These are phyloP conservation scores for Rasamsonia emersonii DNA, from an alignment of 2,329 filamentous ascomycete species.

Conservation along the genomic window DNA sequence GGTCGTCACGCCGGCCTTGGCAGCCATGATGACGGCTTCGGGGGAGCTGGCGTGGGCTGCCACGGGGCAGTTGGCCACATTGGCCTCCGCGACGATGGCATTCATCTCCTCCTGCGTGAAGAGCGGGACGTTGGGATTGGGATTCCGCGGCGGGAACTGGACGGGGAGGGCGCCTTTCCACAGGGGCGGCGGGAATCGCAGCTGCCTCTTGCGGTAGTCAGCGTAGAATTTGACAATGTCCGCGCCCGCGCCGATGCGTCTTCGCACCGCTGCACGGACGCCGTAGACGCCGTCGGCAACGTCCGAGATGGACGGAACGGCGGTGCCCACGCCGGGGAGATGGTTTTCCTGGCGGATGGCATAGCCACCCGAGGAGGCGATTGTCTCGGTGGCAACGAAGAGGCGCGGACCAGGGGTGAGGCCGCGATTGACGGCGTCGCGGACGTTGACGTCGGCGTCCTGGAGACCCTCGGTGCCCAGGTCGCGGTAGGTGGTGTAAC, in stretches of 20 bases:
- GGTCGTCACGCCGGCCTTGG: constrained; percentile 38
- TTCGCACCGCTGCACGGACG: constrained; percentile 2
- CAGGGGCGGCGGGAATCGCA: constrained; percentile 3
- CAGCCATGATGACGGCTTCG: constrained; percentile 39
- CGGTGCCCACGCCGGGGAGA: not conserved
- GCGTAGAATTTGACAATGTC: constrained; percentile 7
- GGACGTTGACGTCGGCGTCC: constrained; percentile 43
- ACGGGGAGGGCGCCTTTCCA: constrained; percentile 18
- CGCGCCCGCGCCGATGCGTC: constrained; percentile 5
- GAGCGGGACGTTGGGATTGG: constrained; percentile 37
- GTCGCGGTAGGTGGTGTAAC: constrained; percentile 53
- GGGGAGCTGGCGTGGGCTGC: constrained; percentile 36
- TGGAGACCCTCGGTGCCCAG: constrained; percentile 46
- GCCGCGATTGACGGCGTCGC: constrained; percentile 48
- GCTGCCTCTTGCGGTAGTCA: constrained; percentile 4
- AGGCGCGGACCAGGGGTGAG: constrained; percentile 47
- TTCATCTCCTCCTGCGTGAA: constrained; percentile 45
- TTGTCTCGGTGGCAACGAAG: constrained; percentile 45
- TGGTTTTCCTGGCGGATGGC: constrained; percentile 3
- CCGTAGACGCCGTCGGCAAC: constrained; percentile 2
- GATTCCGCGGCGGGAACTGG: constrained; percentile 28
- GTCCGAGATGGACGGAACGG: constrained; percentile 3
- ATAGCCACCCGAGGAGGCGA: constrained; percentile 3
- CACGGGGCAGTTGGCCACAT: constrained; percentile 33
- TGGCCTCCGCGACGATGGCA: constrained; percentile 42